A percentile compares a stretch with the other conserved stretches of the same genome.
Conservation (phyloP, 2,329 filamentous ascomycete genomes). For the Ambrosiella beaveri region DNA sequence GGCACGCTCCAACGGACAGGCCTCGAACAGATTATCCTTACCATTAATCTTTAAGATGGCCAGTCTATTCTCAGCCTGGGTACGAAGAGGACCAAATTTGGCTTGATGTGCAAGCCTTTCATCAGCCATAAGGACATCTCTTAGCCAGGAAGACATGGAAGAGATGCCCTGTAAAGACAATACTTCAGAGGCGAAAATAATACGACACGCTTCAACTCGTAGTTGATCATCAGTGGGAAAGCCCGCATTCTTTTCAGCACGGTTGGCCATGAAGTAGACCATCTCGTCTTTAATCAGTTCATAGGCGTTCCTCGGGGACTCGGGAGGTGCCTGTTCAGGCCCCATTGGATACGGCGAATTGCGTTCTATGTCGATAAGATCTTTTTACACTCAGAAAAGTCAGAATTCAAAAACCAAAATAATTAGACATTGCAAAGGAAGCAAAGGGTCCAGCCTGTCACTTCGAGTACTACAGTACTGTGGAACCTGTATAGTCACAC, state of each 20-base stretch:
- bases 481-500: background rate
- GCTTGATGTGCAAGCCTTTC: slow-evolving; percentile 27
- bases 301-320: slow-evolving; percentile 39
- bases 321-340: slow-evolving; percentile 27
- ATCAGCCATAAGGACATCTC: slow-evolving; percentile 38
- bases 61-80: slow-evolving; percentile 29
- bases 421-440: background rate
- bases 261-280: slow-evolving; percentile 32
- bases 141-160: slow-evolving; percentile 34
- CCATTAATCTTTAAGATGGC: slow-evolving; percentile 37
- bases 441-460: background rate
- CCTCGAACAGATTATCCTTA: slow-evolving; percentile 39
- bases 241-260: slow-evolving; percentile 24
- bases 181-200: slow-evolving; percentile 38
- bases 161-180: slow-evolving; percentile 24
- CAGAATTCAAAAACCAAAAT: background rate
- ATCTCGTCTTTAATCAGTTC: slow-evolving; percentile 43
- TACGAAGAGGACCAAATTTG: slow-evolving; percentile 30
- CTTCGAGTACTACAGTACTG: background rate
- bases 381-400: slow-evolving; percentile 20
- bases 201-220: slow-evolving; percentile 39
- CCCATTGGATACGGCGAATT: slow-evolving; percentile 37
- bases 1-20: slow-evolving; percentile 37
- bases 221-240: slow-evolving; percentile 34
- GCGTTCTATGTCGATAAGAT: slow-evolving; percentile 47